Evolutionary conservation across 345 rosid genomes (phyloP), one percentile per base, ranked within the genome.

Genomic region (Pseudoturritis turrita): DNA sequence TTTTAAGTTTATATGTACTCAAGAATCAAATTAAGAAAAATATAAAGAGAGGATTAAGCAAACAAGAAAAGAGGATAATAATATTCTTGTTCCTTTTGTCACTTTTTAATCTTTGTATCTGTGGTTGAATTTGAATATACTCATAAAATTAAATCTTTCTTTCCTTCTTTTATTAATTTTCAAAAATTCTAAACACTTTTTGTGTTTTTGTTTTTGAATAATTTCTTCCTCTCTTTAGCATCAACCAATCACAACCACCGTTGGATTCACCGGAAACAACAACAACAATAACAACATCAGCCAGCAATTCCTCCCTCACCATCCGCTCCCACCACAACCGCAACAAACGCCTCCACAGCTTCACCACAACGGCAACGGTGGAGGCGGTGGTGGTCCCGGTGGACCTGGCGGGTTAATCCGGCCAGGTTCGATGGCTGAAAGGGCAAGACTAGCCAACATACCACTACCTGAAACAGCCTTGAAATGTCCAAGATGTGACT

Each of bases 401-500:
- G 82, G 68, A 0, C 80, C 78, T 5, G 79, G 73, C 1, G 75
- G 56, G 3, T 70, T 75, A 29, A 71, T 84, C 76, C 75, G 90
- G 47, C 90, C 92, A 3, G 89, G 88, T 26, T 90, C 94, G 11
- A 82, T 84, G 92, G 83, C 92, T 0, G 92, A 90, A 71, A 84
- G 90, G 66, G 95, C 92, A 64, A 72, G 90, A 66, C 45, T 83
- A 75, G 92, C 94, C 45, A 90, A 86, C 79, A 46, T 86, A 43
- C 87, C 89, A 14, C 84, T 80, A 46, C 92, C 91, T 7, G 95
- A 90, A 47, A 44, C 76, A 49, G 81, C 88, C 37, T 78, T 85
- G 15, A 88, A 85, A 73, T 90, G 97, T 63, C 97, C 97, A 11
- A 79, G 97, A 77, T 90, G 97, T 64, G 94, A 87, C 8, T 90